Evolutionary conservation across 73 alveolate genomes (phyloP).

Genomic region (Paramecium pentaurelia): DNA sequence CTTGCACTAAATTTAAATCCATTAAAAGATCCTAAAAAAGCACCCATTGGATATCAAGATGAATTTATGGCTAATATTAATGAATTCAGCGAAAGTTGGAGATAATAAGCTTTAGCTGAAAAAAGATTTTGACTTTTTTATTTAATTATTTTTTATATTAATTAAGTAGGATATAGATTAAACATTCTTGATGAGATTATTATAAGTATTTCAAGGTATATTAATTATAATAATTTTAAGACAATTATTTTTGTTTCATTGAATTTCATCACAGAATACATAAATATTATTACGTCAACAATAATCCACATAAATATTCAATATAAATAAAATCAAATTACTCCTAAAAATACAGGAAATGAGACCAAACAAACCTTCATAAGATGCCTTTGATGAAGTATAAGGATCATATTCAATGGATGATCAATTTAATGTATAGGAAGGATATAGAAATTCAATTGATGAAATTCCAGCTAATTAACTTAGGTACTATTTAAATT

Average conservation of each 20-base stretch:
- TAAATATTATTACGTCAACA: background rate
- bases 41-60: conserved; percentile 44
- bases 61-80: conserved; percentile 47
- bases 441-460: background rate
- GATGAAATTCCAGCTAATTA: background rate
- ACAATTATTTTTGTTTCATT: background rate
- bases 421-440: background rate
- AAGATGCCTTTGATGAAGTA: background rate
- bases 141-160: background rate
- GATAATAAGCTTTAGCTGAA: conserved; percentile 35
- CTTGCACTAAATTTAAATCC: conserved; percentile 27
- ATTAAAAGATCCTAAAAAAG: conserved; percentile 32
- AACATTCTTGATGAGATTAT: background rate
- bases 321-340: background rate
- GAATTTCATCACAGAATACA: background rate
- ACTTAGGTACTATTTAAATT: background rate
- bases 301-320: background rate
- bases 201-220: background rate
- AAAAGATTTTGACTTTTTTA: conserved; percentile 44
- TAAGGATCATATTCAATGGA: background rate
- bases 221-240: background rate
- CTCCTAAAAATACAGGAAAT: background rate
- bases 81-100: conserved; percentile 54
- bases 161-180: background rate
- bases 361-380: background rate